These are phyloP conservation scores for Ganoderma sinense DNA, from an alignment of 1,284 basidiomycete species.

Conservation along the genomic window DNA sequence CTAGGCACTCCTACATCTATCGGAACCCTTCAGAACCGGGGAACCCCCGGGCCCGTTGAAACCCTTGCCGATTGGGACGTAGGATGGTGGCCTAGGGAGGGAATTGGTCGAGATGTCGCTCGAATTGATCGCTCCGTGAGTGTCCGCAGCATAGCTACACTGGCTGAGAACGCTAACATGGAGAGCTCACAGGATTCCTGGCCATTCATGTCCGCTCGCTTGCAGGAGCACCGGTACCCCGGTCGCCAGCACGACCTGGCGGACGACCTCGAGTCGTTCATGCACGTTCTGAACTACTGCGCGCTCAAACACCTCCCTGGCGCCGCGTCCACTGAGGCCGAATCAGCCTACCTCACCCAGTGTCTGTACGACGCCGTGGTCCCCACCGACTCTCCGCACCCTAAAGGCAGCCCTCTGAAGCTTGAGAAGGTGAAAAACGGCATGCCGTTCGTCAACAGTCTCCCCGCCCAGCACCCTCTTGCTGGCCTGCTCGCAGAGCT, in stretches of 20 bases:
- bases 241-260: constrained; percentile 6
- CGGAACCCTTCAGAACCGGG: neutral
- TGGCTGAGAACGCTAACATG: too few species aligned
- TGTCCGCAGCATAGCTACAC: neutral
- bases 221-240: neutral
- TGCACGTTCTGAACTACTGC: constrained; percentile 14
- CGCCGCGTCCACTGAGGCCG: neutral
- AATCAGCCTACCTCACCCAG: neutral
- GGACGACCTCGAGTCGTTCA: constrained; percentile 18
- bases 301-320: constrained; percentile 11
- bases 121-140: constrained; percentile 2
- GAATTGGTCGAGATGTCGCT: neutral
- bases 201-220: constrained; percentile 16
- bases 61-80: constrained; percentile 20
- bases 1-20: neutral
- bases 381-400: neutral
- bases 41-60: constrained; percentile 7
- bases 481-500: neutral
- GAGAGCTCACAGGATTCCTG: constrained; percentile 4
- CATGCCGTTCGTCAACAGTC: constrained; percentile 5
- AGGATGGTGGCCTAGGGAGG: constrained; percentile 2
- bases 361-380: neutral
- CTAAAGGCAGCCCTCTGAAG: constrained; percentile 3
- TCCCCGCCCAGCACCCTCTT: neutral
- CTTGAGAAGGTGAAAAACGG: constrained; percentile 10